Evolutionary conservation across 495 filamentous ascomycete genomes (phyloP).

Genomic region (Penicillium manginii): DNA sequence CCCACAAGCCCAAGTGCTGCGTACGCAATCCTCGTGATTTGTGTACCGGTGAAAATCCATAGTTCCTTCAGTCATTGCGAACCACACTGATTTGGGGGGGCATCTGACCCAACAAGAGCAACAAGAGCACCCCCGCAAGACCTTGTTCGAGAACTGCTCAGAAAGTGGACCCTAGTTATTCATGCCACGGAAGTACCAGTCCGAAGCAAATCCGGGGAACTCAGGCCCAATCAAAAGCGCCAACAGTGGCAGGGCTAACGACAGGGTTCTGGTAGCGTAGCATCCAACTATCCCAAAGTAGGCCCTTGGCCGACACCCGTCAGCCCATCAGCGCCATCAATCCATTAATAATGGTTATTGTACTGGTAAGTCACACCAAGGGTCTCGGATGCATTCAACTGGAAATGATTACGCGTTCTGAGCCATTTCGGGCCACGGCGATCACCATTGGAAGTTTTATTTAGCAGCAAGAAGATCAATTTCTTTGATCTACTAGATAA

Average conservation of each 20-base stretch:
- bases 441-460: constrained; percentile 4
- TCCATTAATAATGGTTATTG: not conserved
- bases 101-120: not conserved
- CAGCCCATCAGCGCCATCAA: constrained; percentile 9
- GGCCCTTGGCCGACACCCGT: constrained; percentile 1
- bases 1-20: not conserved
- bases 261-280: constrained; percentile 6
- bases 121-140: not conserved
- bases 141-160: constrained; percentile 1
- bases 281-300: constrained; percentile 7
- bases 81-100: not conserved
- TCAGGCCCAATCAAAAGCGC: not conserved
- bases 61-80: not conserved
- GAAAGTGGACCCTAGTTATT: not conserved
- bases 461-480: not conserved
- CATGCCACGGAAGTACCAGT: constrained; percentile 4
- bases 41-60: not conserved
- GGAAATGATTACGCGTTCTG: not conserved
- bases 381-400: not conserved
- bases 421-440: not conserved
- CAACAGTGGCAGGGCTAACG: not conserved
- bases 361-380: not conserved
- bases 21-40: not conserved
- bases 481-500: not conserved
- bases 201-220: constrained; percentile 10